Evolutionary conservation across 2,329 filamentous ascomycete species (phyloP).

Genomic region (Celoporthe dispersa): DNA sequence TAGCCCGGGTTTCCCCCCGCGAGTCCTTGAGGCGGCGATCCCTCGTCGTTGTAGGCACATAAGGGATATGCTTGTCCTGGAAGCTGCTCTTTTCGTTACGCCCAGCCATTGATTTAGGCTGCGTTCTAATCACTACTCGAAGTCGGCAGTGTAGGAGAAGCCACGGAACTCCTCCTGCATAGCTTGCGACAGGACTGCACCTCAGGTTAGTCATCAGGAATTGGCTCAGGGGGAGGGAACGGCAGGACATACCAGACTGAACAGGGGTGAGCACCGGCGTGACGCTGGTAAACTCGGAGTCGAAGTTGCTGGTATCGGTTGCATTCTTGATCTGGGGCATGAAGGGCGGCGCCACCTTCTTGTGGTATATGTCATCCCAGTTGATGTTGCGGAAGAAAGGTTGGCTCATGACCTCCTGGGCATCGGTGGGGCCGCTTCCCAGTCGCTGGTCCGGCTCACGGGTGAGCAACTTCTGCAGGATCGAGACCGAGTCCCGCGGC

Average conservation of each 20-base stretch:
- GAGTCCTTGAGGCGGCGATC: not conserved
- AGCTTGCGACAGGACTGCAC: slow-evolving; percentile 86
- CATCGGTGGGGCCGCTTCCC: slow-evolving; percentile 93
- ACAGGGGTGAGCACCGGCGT: slow-evolving; percentile 97
- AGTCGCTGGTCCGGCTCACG: slow-evolving; percentile 92
- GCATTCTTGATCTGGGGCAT: slow-evolving; percentile 86
- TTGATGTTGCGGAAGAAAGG: slow-evolving; percentile 97
- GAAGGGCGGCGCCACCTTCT: slow-evolving; percentile 88
- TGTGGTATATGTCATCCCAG: slow-evolving; percentile 99
- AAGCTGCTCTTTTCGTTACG: not conserved
- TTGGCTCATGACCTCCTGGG: slow-evolving; percentile 98
- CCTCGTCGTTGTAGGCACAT: not conserved
- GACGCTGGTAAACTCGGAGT: slow-evolving; percentile 97
- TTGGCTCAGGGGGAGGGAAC: not conserved
- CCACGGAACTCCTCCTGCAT: slow-evolving; percentile 99
- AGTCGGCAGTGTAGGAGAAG: slow-evolving; percentile 96
- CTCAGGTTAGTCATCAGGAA: slow-evolving; percentile 18
- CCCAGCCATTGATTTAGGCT: not conserved
- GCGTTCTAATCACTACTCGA: slow-evolving; percentile 58
- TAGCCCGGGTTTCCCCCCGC: slow-evolving; percentile 12
- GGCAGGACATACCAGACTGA: slow-evolving; percentile 77
- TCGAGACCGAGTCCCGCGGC: slow-evolving; percentile 96
- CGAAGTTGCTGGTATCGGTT: slow-evolving; percentile 99
- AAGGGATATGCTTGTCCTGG: not conserved
- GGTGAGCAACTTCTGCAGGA: slow-evolving; percentile 94